Evolutionary conservation across 148 eudicot genomes (phyloP).

Genomic region (Vaccinium vitisidaea): DNA sequence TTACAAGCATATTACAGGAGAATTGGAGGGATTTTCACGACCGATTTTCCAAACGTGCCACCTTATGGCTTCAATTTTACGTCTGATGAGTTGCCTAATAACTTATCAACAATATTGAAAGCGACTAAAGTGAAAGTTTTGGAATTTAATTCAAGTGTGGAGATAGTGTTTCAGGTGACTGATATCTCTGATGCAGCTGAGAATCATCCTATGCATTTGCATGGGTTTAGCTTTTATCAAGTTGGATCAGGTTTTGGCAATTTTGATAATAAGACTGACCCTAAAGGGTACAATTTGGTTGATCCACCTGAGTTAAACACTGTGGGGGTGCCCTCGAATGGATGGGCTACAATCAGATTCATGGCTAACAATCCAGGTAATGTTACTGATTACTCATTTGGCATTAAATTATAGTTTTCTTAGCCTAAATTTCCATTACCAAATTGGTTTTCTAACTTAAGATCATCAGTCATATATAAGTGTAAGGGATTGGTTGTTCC

Average conservation of each 20-base stretch:
- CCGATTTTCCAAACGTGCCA: slow-evolving; percentile 28
- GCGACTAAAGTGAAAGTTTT: slow-evolving; percentile 22
- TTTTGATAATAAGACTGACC: slow-evolving; percentile 15
- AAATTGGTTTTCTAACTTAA: neutral
- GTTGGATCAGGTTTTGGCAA: slow-evolving; percentile 32
- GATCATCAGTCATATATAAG: neutral
- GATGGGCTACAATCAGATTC: slow-evolving; percentile 38
- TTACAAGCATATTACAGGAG: slow-evolving; percentile 28
- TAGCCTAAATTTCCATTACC: neutral
- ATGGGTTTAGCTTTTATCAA: slow-evolving; percentile 30
- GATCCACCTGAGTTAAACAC: slow-evolving; percentile 32
- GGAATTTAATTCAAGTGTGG: slow-evolving; percentile 23
- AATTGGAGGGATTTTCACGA: slow-evolving; percentile 12
- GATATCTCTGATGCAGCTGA: slow-evolving; percentile 21
- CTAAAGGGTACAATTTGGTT: slow-evolving; percentile 24
- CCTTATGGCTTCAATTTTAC: slow-evolving; percentile 21
- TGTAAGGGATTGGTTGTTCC: neutral
- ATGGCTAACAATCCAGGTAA: slow-evolving; percentile 35
- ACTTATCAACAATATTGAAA: slow-evolving; percentile 4
- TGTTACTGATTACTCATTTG: neutral
- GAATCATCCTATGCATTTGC: slow-evolving; percentile 40
- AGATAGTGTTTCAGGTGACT: slow-evolving; percentile 31
- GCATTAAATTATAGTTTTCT: neutral
- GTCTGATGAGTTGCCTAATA: neutral
- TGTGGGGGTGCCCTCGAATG: slow-evolving; percentile 28